A percentile compares a stretch with the other conserved stretches of the same genome.
phyloP scores from a whole-genome alignment of 2,329 filamentous ascomycete species.

The Dendryphion nanum region DNA sequence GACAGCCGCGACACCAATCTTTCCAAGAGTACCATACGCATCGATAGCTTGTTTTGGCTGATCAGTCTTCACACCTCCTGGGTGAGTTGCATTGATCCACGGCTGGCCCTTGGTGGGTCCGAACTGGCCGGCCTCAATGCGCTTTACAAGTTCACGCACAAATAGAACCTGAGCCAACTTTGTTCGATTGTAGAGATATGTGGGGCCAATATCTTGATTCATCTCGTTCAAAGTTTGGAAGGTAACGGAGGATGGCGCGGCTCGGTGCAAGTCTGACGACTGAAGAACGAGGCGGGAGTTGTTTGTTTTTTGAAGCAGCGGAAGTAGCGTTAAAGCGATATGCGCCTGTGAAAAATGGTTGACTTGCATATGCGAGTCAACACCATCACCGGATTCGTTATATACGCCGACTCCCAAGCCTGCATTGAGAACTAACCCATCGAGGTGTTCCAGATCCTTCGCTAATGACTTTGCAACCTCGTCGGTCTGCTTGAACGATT shows the following conservation, averaged over 20 bases:
- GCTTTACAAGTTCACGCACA: constrained; percentile 45
- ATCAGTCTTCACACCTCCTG: constrained; percentile 49
- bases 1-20: constrained; percentile 44
- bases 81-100: constrained; percentile 52
- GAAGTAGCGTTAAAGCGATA: constrained; percentile 47
- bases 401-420: constrained; percentile 52
- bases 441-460: constrained; percentile 43
- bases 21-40: constrained; percentile 49
- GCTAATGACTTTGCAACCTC: constrained; percentile 45
- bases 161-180: constrained; percentile 53
- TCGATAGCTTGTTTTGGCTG: constrained; percentile 51
- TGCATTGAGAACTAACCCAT: constrained; percentile 51
- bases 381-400: constrained; percentile 49
- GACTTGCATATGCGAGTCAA: constrained; percentile 53
- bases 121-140: constrained; percentile 32
- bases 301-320: constrained; percentile 44
- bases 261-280: constrained; percentile 50
- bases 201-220: constrained; percentile 50
- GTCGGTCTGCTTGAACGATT: constrained; percentile 47
- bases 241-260: constrained; percentile 36
- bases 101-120: constrained; percentile 37
- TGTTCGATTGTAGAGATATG: constrained; percentile 49
- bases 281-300: constrained; percentile 50
- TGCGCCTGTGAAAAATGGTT: constrained; percentile 53
- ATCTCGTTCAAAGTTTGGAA: constrained; percentile 50